Evolutionary conservation across 805 yeast genomes (phyloP), one percentile per base, ranked within the genome.

Genomic region (Sugiyamaella boreocaroliniensis): DNA sequence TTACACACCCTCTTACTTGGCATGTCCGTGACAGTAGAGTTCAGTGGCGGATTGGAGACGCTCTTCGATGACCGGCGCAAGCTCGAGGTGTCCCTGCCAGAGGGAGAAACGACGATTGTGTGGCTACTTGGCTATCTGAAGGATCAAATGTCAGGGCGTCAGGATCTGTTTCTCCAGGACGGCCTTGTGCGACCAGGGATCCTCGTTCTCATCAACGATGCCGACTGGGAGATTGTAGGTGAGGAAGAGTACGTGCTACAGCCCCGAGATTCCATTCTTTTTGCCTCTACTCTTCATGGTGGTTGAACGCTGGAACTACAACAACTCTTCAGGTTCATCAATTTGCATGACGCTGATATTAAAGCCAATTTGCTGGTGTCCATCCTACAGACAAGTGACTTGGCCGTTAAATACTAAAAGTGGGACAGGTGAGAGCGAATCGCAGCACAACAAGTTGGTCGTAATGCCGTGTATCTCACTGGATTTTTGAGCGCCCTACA

Each of bases 141-240:
- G 6, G 69, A 71, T 7, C 75, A 75, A 12, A 74, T 86, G 67
- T 72, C 74, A 26, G 81, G 85, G 55, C 73, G 79, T 34, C 80
- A 79, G 54, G 84, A 81, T 2, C 85, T 89, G 11, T 89, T 92
- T 63, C 74, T 90, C 6, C 93, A 87, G 61, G 90, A 87, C 59
- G 95, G 75, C 10, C 78, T 83, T 1, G 82, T 89, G 14, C 80
- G 98, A 48, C 96, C 98, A 0, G 99, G 99, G 1, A 88, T 92
- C 46, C 72, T 92, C 55, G 96, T 93, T 9, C 75, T 92, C 52
- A 85, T 92, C 56, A 92, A 92, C 64, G 98, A 92, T 65, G 82
- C 95, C 0, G 99, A 92, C 70, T 92, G 98, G 98, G 99, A 92
- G 64, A 70, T 92, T 12, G 95, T 89, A 66, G 98, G 89, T 10